Conservation (phyloP, 495 filamentous ascomycete species). For the Trichoderma gamsii region DNA sequence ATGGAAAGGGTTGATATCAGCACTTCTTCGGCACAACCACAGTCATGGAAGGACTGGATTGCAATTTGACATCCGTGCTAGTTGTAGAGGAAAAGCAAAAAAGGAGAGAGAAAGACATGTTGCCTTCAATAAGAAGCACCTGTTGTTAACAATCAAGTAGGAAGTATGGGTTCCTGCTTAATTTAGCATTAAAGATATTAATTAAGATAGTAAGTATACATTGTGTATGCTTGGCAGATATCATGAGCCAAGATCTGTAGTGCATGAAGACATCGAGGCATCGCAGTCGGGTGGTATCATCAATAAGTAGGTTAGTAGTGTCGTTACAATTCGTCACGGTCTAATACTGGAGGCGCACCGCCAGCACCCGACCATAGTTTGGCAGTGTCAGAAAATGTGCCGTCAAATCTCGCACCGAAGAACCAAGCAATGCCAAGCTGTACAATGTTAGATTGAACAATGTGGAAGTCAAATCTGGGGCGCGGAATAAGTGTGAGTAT, state of each 20-base stretch:
- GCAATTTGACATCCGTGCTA: constrained; percentile 99
- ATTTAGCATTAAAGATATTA: constrained; percentile 8
- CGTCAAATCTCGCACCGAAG: constrained; percentile 56
- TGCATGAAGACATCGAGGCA: constrained; percentile 4
- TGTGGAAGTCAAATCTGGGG: background rate
- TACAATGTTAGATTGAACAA: constrained; percentile 17
- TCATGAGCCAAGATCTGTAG: constrained; percentile 12
- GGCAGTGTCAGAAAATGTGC: constrained; percentile 30
- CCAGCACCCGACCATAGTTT: constrained; percentile 21
- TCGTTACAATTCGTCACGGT: constrained; percentile 40
- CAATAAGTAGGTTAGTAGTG: background rate
- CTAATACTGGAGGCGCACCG: constrained; percentile 20
- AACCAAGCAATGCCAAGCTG: constrained; percentile 63
- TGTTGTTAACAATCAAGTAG: background rate
- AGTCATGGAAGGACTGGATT: constrained; percentile 75
- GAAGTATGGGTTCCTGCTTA: background rate
- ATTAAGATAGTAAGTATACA: constrained; percentile 8
- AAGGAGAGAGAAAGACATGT: background rate
- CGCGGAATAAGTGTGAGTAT: background rate
- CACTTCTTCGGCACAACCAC: constrained; percentile 85
- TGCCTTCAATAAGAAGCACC: background rate
- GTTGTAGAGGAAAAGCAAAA: background rate
- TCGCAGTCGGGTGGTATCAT: background rate
- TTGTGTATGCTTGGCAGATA: constrained; percentile 9
- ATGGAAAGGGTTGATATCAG: constrained; percentile 42